These are phyloP conservation scores for Microsporum ferrugineum DNA, from an alignment of 2,329 filamentous ascomycete species.

Conservation along the genomic window DNA sequence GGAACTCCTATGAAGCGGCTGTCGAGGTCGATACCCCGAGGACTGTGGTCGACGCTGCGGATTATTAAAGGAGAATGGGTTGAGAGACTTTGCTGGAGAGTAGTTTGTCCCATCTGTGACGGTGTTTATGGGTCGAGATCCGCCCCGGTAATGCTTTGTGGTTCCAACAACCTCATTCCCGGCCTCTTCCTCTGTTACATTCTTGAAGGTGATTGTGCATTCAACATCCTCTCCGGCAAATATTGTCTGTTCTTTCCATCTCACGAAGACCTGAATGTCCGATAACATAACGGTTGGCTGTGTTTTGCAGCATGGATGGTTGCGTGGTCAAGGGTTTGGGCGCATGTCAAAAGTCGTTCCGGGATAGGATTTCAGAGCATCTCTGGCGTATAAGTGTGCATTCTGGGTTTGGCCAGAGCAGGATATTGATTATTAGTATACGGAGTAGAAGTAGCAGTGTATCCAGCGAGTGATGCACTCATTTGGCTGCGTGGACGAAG, in stretches of 20 bases:
- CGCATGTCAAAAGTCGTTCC: background rate
- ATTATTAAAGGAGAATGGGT: conserved; percentile 26
- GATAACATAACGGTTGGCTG: conserved; percentile 29
- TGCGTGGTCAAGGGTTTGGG: conserved; percentile 4
- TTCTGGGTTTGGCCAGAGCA: background rate
- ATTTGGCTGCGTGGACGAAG: background rate
- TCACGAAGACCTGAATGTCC: conserved; percentile 90
- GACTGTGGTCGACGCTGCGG: conserved; percentile 26
- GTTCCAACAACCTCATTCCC: conserved; percentile 22
- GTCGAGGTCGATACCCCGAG: conserved; percentile 21
- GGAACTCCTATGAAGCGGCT: conserved; percentile 27
- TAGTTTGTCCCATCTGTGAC: conserved; percentile 27
- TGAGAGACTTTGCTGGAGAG: conserved; percentile 30
- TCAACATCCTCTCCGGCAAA: conserved; percentile 94
- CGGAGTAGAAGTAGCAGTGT: background rate
- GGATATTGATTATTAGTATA: background rate
- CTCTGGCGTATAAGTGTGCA: background rate
- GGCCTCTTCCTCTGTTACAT: conserved; percentile 47
- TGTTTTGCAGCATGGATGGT: conserved; percentile 5
- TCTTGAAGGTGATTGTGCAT: conserved; percentile 94
- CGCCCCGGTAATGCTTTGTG: conserved; percentile 27
- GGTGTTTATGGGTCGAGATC: conserved; percentile 27
- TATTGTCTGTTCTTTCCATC: conserved; percentile 86
- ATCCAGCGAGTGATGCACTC: background rate
- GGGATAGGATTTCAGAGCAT: conserved; percentile 1